Conservation (phyloP, 805 yeast genomes). For the Nakazawaea anatomiae region DNA sequence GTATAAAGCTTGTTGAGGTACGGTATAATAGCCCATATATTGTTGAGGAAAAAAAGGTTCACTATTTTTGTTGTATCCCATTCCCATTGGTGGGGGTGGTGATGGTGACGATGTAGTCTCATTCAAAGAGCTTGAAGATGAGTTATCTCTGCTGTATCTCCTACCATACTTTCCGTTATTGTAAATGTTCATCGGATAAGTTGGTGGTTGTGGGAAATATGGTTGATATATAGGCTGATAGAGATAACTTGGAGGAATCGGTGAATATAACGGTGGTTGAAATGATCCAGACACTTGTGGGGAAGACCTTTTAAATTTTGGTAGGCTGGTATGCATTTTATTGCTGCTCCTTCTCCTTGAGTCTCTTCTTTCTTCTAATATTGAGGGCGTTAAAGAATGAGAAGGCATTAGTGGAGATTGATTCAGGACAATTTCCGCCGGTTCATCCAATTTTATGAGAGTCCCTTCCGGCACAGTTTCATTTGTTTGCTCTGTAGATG, state of each 20-base stretch:
- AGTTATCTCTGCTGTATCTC: not conserved
- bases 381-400: not conserved
- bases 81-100: constrained; percentile 1
- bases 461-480: not conserved
- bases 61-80: not conserved
- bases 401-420: not conserved
- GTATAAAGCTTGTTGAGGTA: constrained; percentile 1
- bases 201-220: constrained; percentile 2
- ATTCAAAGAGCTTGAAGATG: constrained; percentile 5
- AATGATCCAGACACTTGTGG: not conserved
- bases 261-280: constrained; percentile 2
- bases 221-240: constrained; percentile 6
- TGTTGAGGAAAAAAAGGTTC: constrained; percentile 7
- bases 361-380: not conserved
- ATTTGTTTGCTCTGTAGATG: not conserved
- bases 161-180: not conserved
- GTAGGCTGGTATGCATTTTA: not conserved
- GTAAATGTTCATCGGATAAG: not conserved
- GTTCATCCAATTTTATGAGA: not conserved
- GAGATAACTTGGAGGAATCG: not conserved
- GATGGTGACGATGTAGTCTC: constrained; percentile 5
- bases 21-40: constrained; percentile 1
- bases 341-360: not conserved
- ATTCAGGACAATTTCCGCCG: not conserved
- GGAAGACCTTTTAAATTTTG: constrained; percentile 2